Conservation (phyloP, 2,329 filamentous ascomycete species). For the Cladophialophora yegresii region DNA sequence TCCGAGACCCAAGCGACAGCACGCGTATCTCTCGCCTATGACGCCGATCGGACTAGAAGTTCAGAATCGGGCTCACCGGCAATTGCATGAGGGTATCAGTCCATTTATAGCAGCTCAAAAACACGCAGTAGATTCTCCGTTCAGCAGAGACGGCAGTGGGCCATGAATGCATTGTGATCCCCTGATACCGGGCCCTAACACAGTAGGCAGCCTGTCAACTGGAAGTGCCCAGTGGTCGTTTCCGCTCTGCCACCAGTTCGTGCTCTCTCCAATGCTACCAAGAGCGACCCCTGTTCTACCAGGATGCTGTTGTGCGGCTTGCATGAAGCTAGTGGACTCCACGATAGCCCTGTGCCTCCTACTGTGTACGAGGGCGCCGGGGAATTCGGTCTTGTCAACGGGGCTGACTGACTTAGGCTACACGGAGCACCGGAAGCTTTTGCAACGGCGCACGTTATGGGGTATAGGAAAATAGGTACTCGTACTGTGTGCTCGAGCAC, state of each 20-base stretch:
- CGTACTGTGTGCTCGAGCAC: not conserved
- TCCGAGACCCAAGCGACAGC: slow-evolving; percentile 1
- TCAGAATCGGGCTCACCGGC: not conserved
- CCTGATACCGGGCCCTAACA: not conserved
- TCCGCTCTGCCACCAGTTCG: slow-evolving; percentile 14
- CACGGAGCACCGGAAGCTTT: not conserved
- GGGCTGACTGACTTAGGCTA: not conserved
- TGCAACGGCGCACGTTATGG: not conserved
- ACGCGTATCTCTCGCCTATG: slow-evolving; percentile 4
- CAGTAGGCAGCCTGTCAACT: not conserved
- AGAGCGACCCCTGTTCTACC: slow-evolving; percentile 5
- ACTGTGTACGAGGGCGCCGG: too few relatives aligned
- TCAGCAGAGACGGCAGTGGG: not conserved
- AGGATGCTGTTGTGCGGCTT: slow-evolving; percentile 15
- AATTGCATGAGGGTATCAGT: not conserved
- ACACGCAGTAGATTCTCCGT: not conserved
- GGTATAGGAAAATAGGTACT: not conserved
- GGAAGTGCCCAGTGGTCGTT: not conserved
- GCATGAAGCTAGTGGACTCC: not conserved
- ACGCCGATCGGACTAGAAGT: not conserved
- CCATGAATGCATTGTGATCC: not conserved
- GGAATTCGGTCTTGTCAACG: not conserved
- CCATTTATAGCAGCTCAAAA: slow-evolving; percentile 5
- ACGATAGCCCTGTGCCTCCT: not conserved
- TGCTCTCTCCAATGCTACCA: slow-evolving; percentile 9